Evolutionary conservation across 371 early-diverging fungal genomes (phyloP).

Genomic region (Mortierella sp.): DNA sequence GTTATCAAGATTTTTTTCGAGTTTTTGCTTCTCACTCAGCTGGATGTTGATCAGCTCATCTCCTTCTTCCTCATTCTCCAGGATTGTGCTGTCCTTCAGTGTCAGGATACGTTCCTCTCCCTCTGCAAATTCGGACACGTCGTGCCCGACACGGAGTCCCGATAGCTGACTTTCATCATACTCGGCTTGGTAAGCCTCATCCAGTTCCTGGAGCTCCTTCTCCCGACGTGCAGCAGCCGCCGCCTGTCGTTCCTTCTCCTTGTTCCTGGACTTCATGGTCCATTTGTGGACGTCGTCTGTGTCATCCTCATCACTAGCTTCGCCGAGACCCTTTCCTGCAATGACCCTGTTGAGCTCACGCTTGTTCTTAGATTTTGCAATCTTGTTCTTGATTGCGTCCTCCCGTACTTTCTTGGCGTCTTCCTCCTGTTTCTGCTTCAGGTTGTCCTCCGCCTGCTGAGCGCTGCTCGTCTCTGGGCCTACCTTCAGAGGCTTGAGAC

Average conservation of each 20-base stretch:
- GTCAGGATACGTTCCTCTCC: conserved; percentile 87
- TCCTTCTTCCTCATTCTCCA: conserved; percentile 76
- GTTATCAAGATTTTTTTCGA: conserved; percentile 79
- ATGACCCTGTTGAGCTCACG: conserved; percentile 68
- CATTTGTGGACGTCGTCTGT: conserved; percentile 64
- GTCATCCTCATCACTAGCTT: conserved; percentile 71
- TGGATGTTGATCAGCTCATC: conserved; percentile 81
- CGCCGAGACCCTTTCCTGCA: conserved; percentile 79
- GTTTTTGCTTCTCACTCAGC: conserved; percentile 75
- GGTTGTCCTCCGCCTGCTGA: conserved; percentile 75
- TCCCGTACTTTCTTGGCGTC: conserved; percentile 60
- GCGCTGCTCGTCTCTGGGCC: conserved; percentile 62
- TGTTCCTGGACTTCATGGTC: conserved; percentile 66
- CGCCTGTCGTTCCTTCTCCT: conserved; percentile 57
- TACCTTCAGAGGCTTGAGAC: conserved; percentile 73
- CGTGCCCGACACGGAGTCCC: conserved; percentile 86
- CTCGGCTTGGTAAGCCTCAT: conserved; percentile 31
- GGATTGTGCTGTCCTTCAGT: conserved; percentile 84
- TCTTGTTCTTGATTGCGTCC: conserved; percentile 60
- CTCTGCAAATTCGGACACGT: conserved; percentile 74
- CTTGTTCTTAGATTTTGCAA: conserved; percentile 73
- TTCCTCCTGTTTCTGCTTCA: conserved; percentile 63
- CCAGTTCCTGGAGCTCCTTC: conserved; percentile 52
- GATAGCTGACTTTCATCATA: conserved; percentile 65
- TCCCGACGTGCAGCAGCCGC: conserved; percentile 63